Percentiles rank a stretch among this genome's conserved stretches.
phyloP scores from a whole-genome alignment of 352 stramenopile genomes.

The Pythium aquatile region DNA sequence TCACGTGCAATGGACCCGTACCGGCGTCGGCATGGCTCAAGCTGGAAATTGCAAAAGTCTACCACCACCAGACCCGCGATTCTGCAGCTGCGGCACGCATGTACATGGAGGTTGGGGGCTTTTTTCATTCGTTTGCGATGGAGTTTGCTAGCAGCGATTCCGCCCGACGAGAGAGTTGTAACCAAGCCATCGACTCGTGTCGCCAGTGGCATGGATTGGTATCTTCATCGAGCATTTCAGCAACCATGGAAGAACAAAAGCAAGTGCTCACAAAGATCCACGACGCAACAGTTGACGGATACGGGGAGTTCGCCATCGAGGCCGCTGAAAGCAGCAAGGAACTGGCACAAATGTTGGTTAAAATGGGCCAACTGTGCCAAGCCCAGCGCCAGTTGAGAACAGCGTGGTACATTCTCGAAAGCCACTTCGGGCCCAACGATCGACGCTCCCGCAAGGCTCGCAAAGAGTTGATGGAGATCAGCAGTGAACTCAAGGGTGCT shows the following conservation, averaged over 20 bases:
- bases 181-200: slow-evolving; percentile 56
- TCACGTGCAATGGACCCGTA: slow-evolving; percentile 50
- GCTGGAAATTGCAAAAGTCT: slow-evolving; percentile 59
- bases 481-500: slow-evolving; percentile 30
- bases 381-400: slow-evolving; percentile 36
- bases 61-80: slow-evolving; percentile 32
- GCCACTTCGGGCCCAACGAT: slow-evolving; percentile 52
- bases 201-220: slow-evolving; percentile 43
- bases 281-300: slow-evolving; percentile 42
- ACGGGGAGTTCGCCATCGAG: slow-evolving; percentile 65
- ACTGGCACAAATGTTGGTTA: slow-evolving; percentile 38
- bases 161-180: slow-evolving; percentile 58
- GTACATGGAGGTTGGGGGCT: slow-evolving; percentile 45
- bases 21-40: slow-evolving; percentile 55
- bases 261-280: slow-evolving; percentile 47
- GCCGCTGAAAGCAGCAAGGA: slow-evolving; percentile 42
- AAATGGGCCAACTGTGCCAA: slow-evolving; percentile 39
- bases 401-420: slow-evolving; percentile 51
- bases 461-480: slow-evolving; percentile 49
- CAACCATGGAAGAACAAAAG: slow-evolving; percentile 35
- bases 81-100: slow-evolving; percentile 12
- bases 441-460: slow-evolving; percentile 40
- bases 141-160: slow-evolving; percentile 52
- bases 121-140: slow-evolving; percentile 58
- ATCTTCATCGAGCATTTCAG: neutral